phyloP scores from a whole-genome alignment of 345 rosid genomes.

The Laguncularia racemosa region DNA sequence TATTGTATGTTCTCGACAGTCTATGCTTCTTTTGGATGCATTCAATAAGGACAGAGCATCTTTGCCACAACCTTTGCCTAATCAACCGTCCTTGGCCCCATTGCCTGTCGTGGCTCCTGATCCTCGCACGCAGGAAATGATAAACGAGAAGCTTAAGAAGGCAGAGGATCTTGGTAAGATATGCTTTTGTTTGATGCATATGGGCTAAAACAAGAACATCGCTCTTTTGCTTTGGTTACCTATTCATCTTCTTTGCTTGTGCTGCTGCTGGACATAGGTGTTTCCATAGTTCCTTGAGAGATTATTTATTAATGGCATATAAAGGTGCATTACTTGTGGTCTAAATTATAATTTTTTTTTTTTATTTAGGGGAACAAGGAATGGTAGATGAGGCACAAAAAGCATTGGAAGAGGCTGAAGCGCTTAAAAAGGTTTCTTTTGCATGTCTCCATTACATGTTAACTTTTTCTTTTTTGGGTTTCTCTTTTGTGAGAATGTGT shows the following conservation, averaged over 20 bases:
- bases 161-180: conserved; percentile 95
- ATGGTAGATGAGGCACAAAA: conserved; percentile 99
- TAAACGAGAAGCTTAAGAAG: conserved; percentile 93
- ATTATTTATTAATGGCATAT: background rate
- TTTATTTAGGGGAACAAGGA: conserved; percentile 81
- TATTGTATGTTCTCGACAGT: conserved; percentile 38
- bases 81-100: conserved; percentile 63
- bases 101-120: conserved; percentile 67
- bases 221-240: background rate
- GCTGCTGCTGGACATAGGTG: too few species aligned
- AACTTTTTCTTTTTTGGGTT: conserved; percentile 1
- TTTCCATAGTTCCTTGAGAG: too few species aligned
- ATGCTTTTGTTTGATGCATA: background rate
- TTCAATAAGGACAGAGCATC: conserved; percentile 97
- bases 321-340: background rate
- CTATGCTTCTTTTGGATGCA: conserved; percentile 91
- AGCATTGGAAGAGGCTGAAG: conserved; percentile 98
- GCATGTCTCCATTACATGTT: background rate
- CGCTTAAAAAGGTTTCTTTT: conserved; percentile 83
- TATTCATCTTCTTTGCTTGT: background rate
- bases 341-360: background rate
- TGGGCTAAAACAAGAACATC: background rate
- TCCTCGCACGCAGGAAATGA: conserved; percentile 95
- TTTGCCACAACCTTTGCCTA: conserved; percentile 81
- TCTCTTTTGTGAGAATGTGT: background rate